Conservation (phyloP, 148 eudicot species). For the Oxyria digyna region DNA sequence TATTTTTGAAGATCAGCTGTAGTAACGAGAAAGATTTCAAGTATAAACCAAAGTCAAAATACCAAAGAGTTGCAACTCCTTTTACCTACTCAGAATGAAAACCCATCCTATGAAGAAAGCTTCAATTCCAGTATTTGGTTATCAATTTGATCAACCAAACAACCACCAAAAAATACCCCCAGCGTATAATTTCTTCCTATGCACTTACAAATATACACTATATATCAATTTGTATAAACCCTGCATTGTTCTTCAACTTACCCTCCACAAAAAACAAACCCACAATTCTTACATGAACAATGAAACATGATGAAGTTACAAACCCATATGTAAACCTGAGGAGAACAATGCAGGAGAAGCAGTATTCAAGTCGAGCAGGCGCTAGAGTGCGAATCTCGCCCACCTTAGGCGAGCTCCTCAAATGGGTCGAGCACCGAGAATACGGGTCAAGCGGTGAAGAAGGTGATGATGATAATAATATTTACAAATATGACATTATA, state of each 20-base stretch:
- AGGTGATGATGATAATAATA: too few species aligned
- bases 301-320: conserved; percentile 13
- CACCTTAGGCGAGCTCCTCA: conserved; percentile 57
- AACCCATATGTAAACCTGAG: conserved; percentile 53
- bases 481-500: too few species aligned
- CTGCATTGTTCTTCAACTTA: too few species aligned
- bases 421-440: conserved; percentile 24
- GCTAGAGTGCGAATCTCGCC: conserved; percentile 26
- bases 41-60: not conserved
- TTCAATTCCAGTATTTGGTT: conserved; percentile 7
- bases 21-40: not conserved
- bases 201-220: conserved; percentile 5
- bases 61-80: conserved; percentile 13
- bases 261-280: not conserved
- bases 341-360: conserved; percentile 37
- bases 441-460: too few species aligned
- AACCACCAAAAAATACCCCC: conserved; percentile 16
- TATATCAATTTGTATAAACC: not conserved
- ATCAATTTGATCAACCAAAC: conserved; percentile 32
- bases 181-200: conserved; percentile 2
- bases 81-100: not conserved
- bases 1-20: not conserved
- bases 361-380: conserved; percentile 18
- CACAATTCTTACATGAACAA: conserved; percentile 4
- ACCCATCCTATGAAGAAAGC: not conserved